Evolutionary conservation across 2,329 filamentous ascomycete species (phyloP), one percentile per base, ranked within the genome.

Genomic region (Neofusicoccum laricinum): DNA sequence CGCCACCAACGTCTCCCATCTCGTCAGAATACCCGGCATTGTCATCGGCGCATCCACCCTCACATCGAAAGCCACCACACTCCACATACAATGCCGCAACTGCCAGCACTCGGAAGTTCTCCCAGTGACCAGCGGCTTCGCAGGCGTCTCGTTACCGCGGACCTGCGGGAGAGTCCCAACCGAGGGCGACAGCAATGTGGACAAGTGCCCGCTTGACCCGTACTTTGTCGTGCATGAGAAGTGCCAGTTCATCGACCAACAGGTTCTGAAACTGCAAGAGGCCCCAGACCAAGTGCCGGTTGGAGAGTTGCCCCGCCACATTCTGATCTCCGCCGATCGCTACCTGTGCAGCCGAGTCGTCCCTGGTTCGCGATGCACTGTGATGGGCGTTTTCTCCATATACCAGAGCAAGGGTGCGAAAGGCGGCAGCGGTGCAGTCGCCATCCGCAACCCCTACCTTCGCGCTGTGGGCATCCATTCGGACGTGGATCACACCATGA

Each of bases 331-430:
- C 0, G 95, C 95, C n/a, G 95, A 99, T 74, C 87, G 95, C 61
- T 97, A 98, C 74, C 82, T 99, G 51, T 95, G 94, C 11, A 99
- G 99, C 75, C 88, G 93, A 59, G 95, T 99, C 2, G 93, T 99
- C 3, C 95, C 95, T 5, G 95, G 95, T 34, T 96, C 94, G 58
- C 86, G 94, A 75, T 99, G 95, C 76, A 96, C 93, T 2, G 85
- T 99, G 17, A 98, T 95, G 86, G 95, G 95, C 19, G 92, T 99
- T 38, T 99, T 97, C 81, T 97, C 94, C 34, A 98, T 98, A 73
- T 99, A 97, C 77, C 92, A 97, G 76, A 90, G 90, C 70, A 98
- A 98, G 77, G 90, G 89, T 45, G 90, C 87, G 46, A 96, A 93
- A 77, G 86, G 84, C n/a, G 86, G 84, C 17, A 89, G 88, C 61